Evolutionary conservation across 2,329 filamentous ascomycete genomes (phyloP), one percentile per base, ranked within the genome.

Genomic region (Pseudogymnoascus sp.): DNA sequence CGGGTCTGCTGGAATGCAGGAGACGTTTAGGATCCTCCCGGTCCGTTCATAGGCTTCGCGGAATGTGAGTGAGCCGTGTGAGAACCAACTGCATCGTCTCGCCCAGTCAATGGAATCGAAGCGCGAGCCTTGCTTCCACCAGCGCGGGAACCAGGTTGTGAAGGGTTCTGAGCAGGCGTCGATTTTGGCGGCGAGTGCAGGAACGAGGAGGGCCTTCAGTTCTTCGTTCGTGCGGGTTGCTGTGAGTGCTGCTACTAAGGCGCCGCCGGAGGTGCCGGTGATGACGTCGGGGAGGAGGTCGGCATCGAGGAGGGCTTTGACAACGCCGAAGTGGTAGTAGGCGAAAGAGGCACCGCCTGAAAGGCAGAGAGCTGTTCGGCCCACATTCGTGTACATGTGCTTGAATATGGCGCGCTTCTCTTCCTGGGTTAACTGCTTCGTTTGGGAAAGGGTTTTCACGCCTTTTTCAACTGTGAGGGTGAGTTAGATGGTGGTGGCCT

Each of bases 51-150:
- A 97, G 2, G 94, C 94, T 76, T 99, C 94, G 61, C 87, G 85
- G 72, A 99, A 99, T 0, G 94, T 99, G 78, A 93, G 88, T 41
- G 89, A 95, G 33, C 94, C 94, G 66, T 86, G 83, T 41, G 89
- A 90, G 78, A 94, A 97, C 94, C 94, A 99, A 63, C 86, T 84
- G 70, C 88, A 90, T 66, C 88, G 84, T 62, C 80, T 81, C 0
- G 93, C 93, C 93, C 93, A 99, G 67, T 96, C 89, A 2, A 97
- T 79, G 9, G 90, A 90, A 75, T 99, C 94, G 71, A 99, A 99
- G 9, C 94, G 84, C 28, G 94, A 94, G 1, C 94, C 94, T 0
- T 93, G 97, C 66, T 81, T 85, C 84, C 89, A 97, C 91, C 92
- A 97, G 59, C 94, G 84, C 57, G 80, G 82, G 57, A 88, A 69